Evolutionary conservation across 2,329 filamentous ascomycete species (phyloP), one percentile per base, ranked within the genome.

Genomic region (Ceratocystis colombiana): DNA sequence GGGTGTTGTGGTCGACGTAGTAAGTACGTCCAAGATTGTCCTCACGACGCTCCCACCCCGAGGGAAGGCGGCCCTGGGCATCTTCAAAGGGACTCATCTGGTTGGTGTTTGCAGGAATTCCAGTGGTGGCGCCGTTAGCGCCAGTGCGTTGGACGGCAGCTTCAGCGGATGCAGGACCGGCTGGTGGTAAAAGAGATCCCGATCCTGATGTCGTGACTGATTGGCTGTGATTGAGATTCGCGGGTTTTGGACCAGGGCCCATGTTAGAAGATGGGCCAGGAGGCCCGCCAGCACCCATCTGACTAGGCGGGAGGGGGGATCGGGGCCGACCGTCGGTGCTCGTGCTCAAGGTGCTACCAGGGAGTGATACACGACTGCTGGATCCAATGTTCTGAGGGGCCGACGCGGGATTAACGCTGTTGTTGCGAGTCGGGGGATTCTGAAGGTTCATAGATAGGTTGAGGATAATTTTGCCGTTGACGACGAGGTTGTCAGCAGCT

Each of bases 1-100:
- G 83, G 5, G 92, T 96, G 75, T 97, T 97, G 75, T 97, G 94
- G 73, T 99, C 94, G 64, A 99, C 94, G 74, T 97, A 99, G 74
- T 99, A 99, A 25, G 93, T 97, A 72, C 94, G 84, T 64, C 94
- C 93, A 55, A 97, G 77, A 71, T 96, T 94, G 74, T 99, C 94
- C 75, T 97, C 93, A 66, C 94, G 85, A 66, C 94, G 86, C 77
- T 99, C 94, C 93, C 94, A 99, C 44, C 94, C 94, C 63, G 89
- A 86, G 44, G 94, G 94, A 65, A 99, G 77, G 71, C 93, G 87
- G 67, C 94, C 94, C 73, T 96, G 92, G n/a, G 87, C 85, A 76
- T 99, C 94, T 77, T 97, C 93, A 70, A 99, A 99, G 0, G 93
- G 92, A 72, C 91, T 96, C 73, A 96, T 85, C 66, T 78, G 75